Conservation (phyloP, 805 yeast species). For the Pichia manshurica region DNA sequence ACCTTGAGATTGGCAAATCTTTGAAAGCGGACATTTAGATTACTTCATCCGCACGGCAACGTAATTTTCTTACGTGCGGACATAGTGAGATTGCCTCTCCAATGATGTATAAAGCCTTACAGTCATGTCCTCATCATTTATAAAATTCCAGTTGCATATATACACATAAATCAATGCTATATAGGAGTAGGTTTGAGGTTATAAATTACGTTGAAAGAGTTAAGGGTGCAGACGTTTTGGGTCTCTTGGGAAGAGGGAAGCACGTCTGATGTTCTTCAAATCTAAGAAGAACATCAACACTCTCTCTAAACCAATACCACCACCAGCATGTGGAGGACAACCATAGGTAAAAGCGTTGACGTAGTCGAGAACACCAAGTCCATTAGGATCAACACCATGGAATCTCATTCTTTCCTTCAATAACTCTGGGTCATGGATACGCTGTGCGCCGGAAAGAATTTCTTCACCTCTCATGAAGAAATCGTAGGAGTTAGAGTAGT, state of each 20-base stretch:
- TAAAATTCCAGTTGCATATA: too few species aligned
- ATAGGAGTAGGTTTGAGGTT: not conserved
- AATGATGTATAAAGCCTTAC: too few species aligned
- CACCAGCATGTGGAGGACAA: conserved; percentile 99
- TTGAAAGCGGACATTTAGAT: too few species aligned
- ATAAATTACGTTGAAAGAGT: not conserved
- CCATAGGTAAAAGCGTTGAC: conserved; percentile 91
- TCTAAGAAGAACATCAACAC: conserved; percentile 98
- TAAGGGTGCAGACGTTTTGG: conserved; percentile 90
- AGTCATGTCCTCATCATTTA: too few species aligned
- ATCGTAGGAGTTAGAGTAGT: conserved; percentile 95
- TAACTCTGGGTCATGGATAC: conserved; percentile 89
- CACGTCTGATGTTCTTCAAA: conserved; percentile 94
- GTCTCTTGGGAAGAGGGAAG: conserved; percentile 99
- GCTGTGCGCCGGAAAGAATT: conserved; percentile 98
- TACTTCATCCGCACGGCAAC: not conserved
- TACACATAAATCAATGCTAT: not conserved
- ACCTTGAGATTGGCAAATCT: too few species aligned
- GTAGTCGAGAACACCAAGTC: conserved; percentile 84
- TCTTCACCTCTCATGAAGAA: conserved; percentile 99
- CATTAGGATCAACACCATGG: conserved; percentile 75
- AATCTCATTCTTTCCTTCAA: conserved; percentile 74
- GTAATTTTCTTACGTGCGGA: too few species aligned
- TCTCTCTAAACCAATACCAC: conserved; percentile 98
- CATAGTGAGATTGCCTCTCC: too few species aligned